Base-by-base conservation (phyloP, 495 filamentous ascomycete genomes). In the Cudoniella acicularis region DNA sequence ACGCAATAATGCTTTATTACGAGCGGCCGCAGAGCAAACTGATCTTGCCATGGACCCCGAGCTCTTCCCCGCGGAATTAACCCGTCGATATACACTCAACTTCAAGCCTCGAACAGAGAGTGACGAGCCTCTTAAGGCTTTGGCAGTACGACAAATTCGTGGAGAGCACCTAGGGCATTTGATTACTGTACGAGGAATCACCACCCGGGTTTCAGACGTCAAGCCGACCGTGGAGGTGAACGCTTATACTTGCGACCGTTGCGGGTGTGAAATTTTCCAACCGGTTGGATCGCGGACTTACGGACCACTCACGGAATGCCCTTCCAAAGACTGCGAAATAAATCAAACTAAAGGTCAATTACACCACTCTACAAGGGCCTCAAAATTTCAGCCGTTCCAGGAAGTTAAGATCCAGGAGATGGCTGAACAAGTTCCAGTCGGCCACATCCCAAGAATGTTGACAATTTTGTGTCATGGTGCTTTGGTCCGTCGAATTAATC, bases 401-500 rank as follows among this genome's bases (percentile, higher is more conserved):
- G 94, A 98, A 73, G 87, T 98, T 67, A 97, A 97, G 76, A 90
- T 98, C 64, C 95, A 98, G 75, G 94, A 98, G 72, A 88, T 98
- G 82, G 92, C 94, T 24, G 94, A 98, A 64, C 94, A 98, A 69
- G 94, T 98, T 1, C 94, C 94, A 9, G 93, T 98, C 59, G 94
- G 94, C 24, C 94, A 98, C 69, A 98, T 98, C 59, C 94, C 94
- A 20, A 85, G 94, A 49, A 88, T 87, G 43, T 74, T 98, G 49
- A 97, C 93, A 1, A 72, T 98, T 16, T 85, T 95, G 66, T 96
- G 92, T 70, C 87, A 96, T 67, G 95, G 95, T 54, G 87, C 80
- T 60, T 79, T 93, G 21, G 91, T 91, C 17, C 79, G 94, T 18
- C 83, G 89, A 59, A 81, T 98, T 63, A 97, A 90, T 70, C 94